A percentile compares a stretch with the other conserved stretches of the same genome.
These are phyloP conservation scores for Penicillium sp. DNA, from an alignment of 2,329 filamentous ascomycete species.

Conservation along the genomic window DNA sequence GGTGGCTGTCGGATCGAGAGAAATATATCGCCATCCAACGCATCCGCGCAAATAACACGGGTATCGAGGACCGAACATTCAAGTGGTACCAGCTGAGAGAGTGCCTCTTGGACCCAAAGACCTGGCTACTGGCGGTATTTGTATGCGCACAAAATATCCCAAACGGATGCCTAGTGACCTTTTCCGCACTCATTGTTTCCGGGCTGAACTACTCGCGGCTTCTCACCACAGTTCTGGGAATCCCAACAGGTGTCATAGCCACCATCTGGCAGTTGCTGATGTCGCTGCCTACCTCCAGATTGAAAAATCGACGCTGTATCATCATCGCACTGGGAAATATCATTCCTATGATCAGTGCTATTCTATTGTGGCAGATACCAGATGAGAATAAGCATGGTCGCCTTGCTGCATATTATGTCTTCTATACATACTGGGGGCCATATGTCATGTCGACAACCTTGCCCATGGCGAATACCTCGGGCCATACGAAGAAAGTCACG, in stretches of 20 bases:
- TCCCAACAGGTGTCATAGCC: conserved; percentile 47
- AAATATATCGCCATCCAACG: conserved; percentile 46
- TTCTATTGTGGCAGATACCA: conserved; percentile 45
- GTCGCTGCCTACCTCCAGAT: conserved; percentile 43
- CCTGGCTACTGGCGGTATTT: conserved; percentile 45
- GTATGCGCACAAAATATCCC: conserved; percentile 42
- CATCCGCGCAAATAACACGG: conserved; percentile 53
- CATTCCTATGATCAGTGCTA: conserved; percentile 49
- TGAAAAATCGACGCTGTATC: conserved; percentile 44
- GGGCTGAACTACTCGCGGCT: conserved; percentile 50
- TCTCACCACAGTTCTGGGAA: conserved; percentile 48
- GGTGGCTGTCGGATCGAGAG: no score
- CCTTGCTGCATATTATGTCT: conserved; percentile 48
- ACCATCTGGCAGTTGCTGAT: conserved; percentile 44
- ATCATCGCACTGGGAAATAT: conserved; percentile 44
- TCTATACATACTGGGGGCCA: conserved; percentile 43
- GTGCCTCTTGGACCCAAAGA: conserved; percentile 50
- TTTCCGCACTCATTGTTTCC: conserved; percentile 47
- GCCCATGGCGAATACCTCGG: conserved; percentile 51
- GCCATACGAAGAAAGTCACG: conserved; percentile 57
- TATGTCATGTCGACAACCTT: conserved; percentile 47
- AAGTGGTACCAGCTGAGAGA: conserved; percentile 53
- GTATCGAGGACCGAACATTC: conserved; percentile 57
- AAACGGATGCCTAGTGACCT: conserved; percentile 50
- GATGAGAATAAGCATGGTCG: conserved; percentile 42